Evolutionary conservation across 1,139 yeast genomes (phyloP).

Genomic region (Pichia sp.): DNA sequence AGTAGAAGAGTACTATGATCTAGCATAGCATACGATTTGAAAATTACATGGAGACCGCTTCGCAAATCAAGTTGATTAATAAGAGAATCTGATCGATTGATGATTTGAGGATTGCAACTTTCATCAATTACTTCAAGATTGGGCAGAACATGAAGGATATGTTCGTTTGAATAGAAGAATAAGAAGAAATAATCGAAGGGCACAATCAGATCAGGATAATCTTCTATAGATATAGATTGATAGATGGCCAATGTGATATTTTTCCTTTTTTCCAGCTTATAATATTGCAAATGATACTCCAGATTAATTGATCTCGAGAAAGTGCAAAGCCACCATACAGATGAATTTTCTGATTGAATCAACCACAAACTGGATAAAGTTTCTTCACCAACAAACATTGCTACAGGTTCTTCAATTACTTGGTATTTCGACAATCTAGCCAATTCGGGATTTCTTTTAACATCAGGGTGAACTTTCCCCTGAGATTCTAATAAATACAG

Average conservation of each 20-base stretch:
- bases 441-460: conserved; percentile 1
- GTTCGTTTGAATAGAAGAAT: neutral
- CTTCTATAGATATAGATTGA: neutral
- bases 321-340: conserved; percentile 2
- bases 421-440: conserved; percentile 2
- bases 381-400: conserved; percentile 1
- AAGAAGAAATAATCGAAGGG: conserved; percentile 5
- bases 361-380: conserved; percentile 1
- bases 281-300: conserved; percentile 2
- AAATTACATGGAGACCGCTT: neutral
- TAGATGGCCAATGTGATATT: neutral
- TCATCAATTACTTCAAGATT: neutral
- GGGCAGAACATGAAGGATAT: conserved; percentile 2
- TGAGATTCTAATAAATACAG: conserved; percentile 1
- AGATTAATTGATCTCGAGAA: neutral
- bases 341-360: neutral
- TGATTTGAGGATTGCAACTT: neutral
- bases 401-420: conserved; percentile 3
- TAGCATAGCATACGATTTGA: neutral
- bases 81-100: neutral
- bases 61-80: neutral
- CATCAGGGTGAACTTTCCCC: conserved; percentile 1
- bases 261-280: neutral
- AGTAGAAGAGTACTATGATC: neutral
- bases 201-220: conserved; percentile 6